A percentile compares a stretch with the other conserved stretches of the same genome.
Conservation (phyloP, 768 basidiomycete species). For the Obba rivulosa region DNA sequence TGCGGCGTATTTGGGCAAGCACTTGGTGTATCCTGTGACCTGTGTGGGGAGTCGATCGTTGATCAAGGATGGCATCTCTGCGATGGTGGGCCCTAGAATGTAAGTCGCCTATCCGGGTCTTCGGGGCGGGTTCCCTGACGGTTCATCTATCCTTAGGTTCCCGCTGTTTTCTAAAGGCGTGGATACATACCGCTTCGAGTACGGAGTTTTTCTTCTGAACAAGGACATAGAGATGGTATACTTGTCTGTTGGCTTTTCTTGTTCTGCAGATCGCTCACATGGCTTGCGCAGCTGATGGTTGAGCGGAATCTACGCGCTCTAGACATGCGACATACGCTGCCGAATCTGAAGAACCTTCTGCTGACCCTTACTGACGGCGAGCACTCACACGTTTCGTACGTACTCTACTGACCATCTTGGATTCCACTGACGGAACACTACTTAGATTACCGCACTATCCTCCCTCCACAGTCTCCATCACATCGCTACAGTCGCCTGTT, state of each 20-base stretch:
- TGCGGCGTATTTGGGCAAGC: slow-evolving; percentile 69
- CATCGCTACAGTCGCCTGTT: slow-evolving; percentile 15
- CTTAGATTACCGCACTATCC: background rate
- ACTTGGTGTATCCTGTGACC: slow-evolving; percentile 83
- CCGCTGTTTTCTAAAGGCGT: slow-evolving; percentile 93
- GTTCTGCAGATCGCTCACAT: slow-evolving; percentile 1
- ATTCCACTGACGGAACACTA: background rate
- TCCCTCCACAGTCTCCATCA: slow-evolving; percentile 15
- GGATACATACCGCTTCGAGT: slow-evolving; percentile 95
- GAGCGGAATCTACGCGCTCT: slow-evolving; percentile 84
- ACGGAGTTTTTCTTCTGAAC: slow-evolving; percentile 94
- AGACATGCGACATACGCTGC: slow-evolving; percentile 93
- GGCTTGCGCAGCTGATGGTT: slow-evolving; percentile 67
- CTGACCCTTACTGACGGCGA: slow-evolving; percentile 79
- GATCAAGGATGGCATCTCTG: slow-evolving; percentile 88
- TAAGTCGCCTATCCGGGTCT: slow-evolving; percentile 34
- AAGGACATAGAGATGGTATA: slow-evolving; percentile 94
- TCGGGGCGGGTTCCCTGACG: background rate
- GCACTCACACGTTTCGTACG: slow-evolving; percentile 42
- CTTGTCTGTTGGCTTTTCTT: slow-evolving; percentile 2
- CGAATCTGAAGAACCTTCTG: slow-evolving; percentile 91
- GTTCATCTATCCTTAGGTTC: slow-evolving; percentile 53
- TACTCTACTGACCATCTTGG: background rate
- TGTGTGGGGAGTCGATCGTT: slow-evolving; percentile 87
- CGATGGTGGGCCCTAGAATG: slow-evolving; percentile 94